phyloP scores from a whole-genome alignment of 2,329 filamentous ascomycete species.

The Colletotrichum liaoningense region DNA sequence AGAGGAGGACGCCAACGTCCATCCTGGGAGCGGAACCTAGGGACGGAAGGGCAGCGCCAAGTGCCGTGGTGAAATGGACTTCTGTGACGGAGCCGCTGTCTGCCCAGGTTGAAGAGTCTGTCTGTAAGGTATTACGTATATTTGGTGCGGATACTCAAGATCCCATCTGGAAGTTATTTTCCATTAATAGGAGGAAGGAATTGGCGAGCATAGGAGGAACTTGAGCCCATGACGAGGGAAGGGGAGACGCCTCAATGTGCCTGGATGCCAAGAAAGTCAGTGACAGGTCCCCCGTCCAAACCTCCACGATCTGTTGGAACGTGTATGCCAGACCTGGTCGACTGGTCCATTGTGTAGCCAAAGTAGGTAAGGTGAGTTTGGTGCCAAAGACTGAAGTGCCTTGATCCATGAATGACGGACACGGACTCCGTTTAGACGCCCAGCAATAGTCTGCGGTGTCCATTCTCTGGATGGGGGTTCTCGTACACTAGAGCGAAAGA shows the following conservation, averaged over 20 bases:
- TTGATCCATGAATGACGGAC: neutral
- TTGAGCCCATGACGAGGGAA: neutral
- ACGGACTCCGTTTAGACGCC: neutral
- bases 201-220: neutral
- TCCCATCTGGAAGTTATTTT: neutral
- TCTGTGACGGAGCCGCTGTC: neutral
- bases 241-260: neutral
- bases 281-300: neutral
- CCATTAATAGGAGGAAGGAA: neutral
- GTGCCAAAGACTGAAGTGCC: neutral
- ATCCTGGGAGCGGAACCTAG: neutral
- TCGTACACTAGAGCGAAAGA: neutral
- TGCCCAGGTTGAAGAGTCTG: neutral
- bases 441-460: no score
- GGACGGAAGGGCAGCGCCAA: neutral
- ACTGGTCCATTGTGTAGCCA: no score
- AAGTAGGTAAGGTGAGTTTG: neutral
- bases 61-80: neutral
- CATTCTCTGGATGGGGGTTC: no score
- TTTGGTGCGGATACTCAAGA: neutral
- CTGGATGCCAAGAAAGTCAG: neutral
- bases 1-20: constrained; percentile 1
- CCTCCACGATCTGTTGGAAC: neutral
- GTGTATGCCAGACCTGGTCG: neutral
- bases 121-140: no score